These are phyloP conservation scores for Pisolithus tinctorius DNA, from an alignment of 768 basidiomycete species.

Conservation along the genomic window DNA sequence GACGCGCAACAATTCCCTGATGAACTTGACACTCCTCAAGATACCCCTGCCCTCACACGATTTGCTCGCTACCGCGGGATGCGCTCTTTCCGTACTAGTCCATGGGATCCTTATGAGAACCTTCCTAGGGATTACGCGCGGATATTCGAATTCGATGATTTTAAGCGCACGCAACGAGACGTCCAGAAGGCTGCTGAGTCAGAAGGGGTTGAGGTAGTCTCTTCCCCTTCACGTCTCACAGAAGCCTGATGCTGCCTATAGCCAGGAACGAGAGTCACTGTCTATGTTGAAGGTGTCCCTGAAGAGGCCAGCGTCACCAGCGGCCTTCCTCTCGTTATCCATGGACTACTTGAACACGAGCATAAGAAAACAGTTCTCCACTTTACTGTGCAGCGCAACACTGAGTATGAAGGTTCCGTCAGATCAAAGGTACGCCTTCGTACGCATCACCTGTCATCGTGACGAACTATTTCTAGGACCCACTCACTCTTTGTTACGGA, in stretches of 20 bases:
- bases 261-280: conserved; percentile 77
- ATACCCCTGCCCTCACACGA: conserved; percentile 68
- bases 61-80: conserved; percentile 92
- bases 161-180: conserved; percentile 73
- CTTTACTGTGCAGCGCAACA: conserved; percentile 90
- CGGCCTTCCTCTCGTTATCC: conserved; percentile 53
- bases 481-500: conserved; percentile 82
- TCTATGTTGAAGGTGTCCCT: conserved; percentile 74
- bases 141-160: conserved; percentile 97
- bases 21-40: conserved; percentile 90
- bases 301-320: conserved; percentile 38
- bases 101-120: conserved; percentile 97
- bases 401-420: conserved; percentile 84
- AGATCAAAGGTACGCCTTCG: conserved; percentile 68
- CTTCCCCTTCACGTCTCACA: neutral
- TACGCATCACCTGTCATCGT: neutral
- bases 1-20: conserved; percentile 90
- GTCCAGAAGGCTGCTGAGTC: conserved; percentile 61
- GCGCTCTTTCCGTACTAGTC: conserved; percentile 87
- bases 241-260: conserved; percentile 23
- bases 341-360: conserved; percentile 88
- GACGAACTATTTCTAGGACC: conserved; percentile 49
- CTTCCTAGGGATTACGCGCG: conserved; percentile 89
- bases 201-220: conserved; percentile 65
- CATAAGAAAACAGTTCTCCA: conserved; percentile 92